A percentile compares a stretch with the other conserved stretches of the same genome.
phyloP scores from a whole-genome alignment of 305 asterid genomes.

The Euphrasia arctica region DNA sequence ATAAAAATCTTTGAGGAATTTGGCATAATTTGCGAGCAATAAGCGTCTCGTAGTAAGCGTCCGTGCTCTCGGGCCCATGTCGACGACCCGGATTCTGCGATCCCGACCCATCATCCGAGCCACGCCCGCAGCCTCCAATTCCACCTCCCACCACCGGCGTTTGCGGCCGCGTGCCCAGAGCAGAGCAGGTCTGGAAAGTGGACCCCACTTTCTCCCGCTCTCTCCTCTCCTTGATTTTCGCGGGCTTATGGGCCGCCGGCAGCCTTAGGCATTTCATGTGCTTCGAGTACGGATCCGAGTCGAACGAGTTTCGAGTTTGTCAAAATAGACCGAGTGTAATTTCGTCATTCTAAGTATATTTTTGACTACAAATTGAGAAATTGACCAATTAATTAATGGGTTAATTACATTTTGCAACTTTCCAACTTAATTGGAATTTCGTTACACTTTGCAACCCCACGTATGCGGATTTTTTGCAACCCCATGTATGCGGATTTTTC shows the following conservation, averaged over 20 bases:
- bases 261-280: conserved; percentile 32
- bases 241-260: conserved; percentile 33
- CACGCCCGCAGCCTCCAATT: conserved; percentile 47
- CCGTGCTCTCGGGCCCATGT: conserved; percentile 54
- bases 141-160: conserved; percentile 47
- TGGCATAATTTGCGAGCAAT: conserved; percentile 68
- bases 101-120: conserved; percentile 36
- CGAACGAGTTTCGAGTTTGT: conserved; percentile 26
- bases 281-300: conserved; percentile 47
- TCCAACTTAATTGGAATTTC: no score
- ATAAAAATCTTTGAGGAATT: conserved; percentile 73
- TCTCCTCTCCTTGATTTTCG: conserved; percentile 33
- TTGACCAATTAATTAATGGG: no score
- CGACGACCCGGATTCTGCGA: conserved; percentile 49
- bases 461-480: no score
- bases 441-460: no score
- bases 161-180: conserved; percentile 46
- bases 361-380: no score
- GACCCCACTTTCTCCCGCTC: conserved; percentile 32
- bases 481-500: no score
- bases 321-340: no score
- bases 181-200: conserved; percentile 39
- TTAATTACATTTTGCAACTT: no score
- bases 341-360: no score
- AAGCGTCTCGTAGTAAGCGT: conserved; percentile 67